Base-by-base conservation (phyloP, 371 early-diverging fungal genomes). In the Rhizopus arrhizus region DNA sequence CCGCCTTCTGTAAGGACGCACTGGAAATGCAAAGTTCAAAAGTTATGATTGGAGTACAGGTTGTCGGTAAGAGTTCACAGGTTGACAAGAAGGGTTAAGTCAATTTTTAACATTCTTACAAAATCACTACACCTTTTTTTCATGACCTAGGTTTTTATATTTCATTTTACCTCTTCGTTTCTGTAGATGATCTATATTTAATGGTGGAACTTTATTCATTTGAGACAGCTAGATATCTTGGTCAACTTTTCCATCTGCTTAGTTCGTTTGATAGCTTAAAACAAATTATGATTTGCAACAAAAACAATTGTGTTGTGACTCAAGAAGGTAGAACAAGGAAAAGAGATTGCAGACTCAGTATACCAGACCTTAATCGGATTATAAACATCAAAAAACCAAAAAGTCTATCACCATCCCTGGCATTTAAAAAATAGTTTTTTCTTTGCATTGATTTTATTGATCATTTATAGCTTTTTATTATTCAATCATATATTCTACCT, bases 131-230 rank as follows among this genome's bases (percentile, higher is more conserved):
- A 57, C 56, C 45, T 31, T 53, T 36, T 36, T 36, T 49, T 55
- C 45, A 56, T 66, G 56, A 16, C 61, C 46, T 59, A 62, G 56
- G 57, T 4, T 59, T 45, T 62, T 67, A 62, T 60, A 62, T 68
- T 58, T 68, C 51, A 38, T 64, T 64, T 34, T 68, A 61, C 32
- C 2, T 62, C 58, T 68, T 68, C 12, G 58, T 61, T 58, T 58
- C 32, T 22, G 41, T 55, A 13, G 64, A 61, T 51, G 55, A 15
- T 22, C 38, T 62, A 38, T 38, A 68, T 53, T 62, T 59, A 32
- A 59, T 67, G 68, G 53, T 62, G 10, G 62, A 62, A 45, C 68
- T 67, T 43, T 67, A 62, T 56, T 62, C 62, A 15, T 67, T 67
- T 40, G 68, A 67, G 35, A 55, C 56, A n/a, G 59, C 67, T 9